Conservation (phyloP, 805 yeast species). For the Wickerhamomyces ciferrii region DNA sequence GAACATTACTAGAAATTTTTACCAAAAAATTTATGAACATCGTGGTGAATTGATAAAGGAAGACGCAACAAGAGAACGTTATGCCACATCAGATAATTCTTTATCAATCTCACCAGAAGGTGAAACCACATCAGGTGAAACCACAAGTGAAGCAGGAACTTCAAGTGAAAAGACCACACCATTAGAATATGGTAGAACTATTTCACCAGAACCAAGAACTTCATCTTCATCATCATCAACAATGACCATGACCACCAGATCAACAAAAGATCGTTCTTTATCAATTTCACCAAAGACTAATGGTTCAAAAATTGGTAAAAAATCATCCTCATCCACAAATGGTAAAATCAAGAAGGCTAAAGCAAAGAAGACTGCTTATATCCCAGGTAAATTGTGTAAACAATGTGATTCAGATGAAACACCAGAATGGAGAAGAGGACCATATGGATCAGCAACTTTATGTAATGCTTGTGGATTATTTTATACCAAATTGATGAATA, state of each 20-base stretch:
- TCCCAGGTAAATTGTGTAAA: neutral
- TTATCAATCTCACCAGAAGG: neutral
- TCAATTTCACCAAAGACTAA: too few relatives aligned
- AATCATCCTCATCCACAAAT: too few relatives aligned
- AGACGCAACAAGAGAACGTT: neutral
- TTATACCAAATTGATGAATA: neutral
- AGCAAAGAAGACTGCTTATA: neutral
- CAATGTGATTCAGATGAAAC: neutral
- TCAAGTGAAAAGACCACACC: neutral
- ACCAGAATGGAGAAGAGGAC: conserved; percentile 1
- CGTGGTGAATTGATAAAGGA: neutral
- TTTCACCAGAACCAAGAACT: too few relatives aligned
- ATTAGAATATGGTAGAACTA: too few relatives aligned
- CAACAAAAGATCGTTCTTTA: too few relatives aligned
- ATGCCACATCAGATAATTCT: neutral
- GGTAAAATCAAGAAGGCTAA: too few relatives aligned
- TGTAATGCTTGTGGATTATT: conserved; percentile 1
- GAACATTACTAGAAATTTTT: neutral
- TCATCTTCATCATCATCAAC: neutral
- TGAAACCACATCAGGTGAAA: neutral
- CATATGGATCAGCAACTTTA: neutral
- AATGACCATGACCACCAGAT: too few relatives aligned
- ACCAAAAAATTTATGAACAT: neutral
- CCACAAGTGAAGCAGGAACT: neutral
- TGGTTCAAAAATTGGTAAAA: too few relatives aligned